These are phyloP conservation scores for Beauveria bassiana DNA, from an alignment of 2,329 filamentous ascomycete species.

Conservation along the genomic window DNA sequence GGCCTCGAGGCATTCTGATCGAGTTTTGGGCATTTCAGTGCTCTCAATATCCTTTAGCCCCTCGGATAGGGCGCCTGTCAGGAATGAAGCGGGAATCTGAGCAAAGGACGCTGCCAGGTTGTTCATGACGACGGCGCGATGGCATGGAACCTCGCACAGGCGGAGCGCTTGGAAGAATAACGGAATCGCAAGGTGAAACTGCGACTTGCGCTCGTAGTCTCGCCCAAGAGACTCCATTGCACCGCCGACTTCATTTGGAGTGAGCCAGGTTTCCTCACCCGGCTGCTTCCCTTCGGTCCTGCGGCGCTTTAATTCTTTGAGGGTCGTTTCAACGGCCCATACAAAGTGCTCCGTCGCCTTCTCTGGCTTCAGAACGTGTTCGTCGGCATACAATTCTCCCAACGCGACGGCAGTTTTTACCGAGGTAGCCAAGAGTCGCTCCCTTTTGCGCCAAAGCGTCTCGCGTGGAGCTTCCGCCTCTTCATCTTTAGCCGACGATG, in stretches of 20 bases:
- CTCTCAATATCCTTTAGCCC: conserved; percentile 21
- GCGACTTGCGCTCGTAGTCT: conserved; percentile 64
- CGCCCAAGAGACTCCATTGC: conserved; percentile 68
- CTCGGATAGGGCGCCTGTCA: conserved; percentile 20
- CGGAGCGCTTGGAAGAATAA: conserved; percentile 79
- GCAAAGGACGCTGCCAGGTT: conserved; percentile 69
- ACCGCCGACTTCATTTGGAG: conserved; percentile 62
- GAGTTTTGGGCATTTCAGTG: conserved; percentile 34
- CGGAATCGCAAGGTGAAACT: conserved; percentile 75
- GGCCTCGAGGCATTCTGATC: conserved; percentile 56
- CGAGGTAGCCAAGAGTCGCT: conserved; percentile 62
- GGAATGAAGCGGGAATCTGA: conserved; percentile 46
- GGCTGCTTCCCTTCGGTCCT: conserved; percentile 59
- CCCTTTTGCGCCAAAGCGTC: conserved; percentile 50
- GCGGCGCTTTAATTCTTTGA: conserved; percentile 67
- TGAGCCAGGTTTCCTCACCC: conserved; percentile 65
- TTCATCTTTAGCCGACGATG: not conserved
- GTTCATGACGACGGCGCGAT: conserved; percentile 80
- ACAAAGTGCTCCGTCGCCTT: conserved; percentile 65
- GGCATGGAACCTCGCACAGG: conserved; percentile 59
- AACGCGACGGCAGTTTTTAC: conserved; percentile 76
- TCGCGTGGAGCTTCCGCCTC: conserved; percentile 27
- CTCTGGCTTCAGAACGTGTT: conserved; percentile 66
- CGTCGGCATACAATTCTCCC: conserved; percentile 71
- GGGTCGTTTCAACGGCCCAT: conserved; percentile 72